A percentile compares a stretch with the other conserved stretches of the same genome.
phyloP scores from a whole-genome alignment of 2,329 filamentous ascomycete genomes.

The Fusarium pseudoanthophilum region DNA sequence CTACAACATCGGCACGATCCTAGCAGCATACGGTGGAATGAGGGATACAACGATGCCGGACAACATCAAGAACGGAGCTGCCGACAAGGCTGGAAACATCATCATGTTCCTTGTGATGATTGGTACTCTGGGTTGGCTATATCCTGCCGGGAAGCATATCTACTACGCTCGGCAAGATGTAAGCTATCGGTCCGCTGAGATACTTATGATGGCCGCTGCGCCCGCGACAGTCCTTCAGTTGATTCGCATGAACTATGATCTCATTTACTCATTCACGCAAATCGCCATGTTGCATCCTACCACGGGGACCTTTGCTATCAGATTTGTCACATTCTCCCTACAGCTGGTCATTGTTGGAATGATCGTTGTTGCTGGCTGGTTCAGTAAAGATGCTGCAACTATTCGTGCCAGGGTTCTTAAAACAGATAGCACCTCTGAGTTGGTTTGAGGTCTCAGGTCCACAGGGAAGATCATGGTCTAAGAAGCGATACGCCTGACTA shows the following conservation, averaged over 20 bases:
- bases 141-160: not conserved
- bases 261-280: not conserved
- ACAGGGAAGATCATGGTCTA: fast-evolving
- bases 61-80: not conserved
- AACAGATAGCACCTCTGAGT: not conserved
- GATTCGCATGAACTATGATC: not conserved
- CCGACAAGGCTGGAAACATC: not conserved
- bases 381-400: not conserved
- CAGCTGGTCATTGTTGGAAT: not conserved
- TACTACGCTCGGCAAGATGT: not conserved
- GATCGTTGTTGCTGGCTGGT: not conserved
- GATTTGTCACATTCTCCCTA: not conserved
- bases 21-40: not conserved
- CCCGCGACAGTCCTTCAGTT: not conserved
- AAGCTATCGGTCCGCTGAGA: not conserved
- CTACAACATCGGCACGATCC: not conserved
- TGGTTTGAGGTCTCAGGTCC: fast-evolving
- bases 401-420: not conserved
- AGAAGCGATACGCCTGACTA: fast-evolving
- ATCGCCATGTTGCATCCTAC: not conserved
- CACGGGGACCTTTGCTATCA: not conserved
- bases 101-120: not conserved
- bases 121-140: not conserved
- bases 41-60: not conserved
- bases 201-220: not conserved